Conservation (phyloP, 108 stramenopile genomes). For the Skeletonema marinoi region DNA sequence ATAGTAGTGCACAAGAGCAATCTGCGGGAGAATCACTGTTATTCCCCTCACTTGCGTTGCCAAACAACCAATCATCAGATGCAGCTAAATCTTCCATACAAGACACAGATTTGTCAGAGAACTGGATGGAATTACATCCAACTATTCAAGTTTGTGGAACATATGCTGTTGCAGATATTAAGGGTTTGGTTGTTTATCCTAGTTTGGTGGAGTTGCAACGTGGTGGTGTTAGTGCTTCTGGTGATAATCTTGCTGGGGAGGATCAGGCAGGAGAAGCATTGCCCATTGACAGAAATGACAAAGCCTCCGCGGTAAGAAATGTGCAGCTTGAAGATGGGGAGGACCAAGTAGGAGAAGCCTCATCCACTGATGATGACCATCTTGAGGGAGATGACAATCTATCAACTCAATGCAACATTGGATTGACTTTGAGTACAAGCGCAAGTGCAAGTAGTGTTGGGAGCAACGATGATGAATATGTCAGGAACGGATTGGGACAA, state of each 20-base stretch:
- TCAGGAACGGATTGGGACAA: background rate
- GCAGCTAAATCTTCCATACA: too few relatives aligned
- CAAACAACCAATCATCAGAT: too few relatives aligned
- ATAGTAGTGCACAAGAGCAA: too few relatives aligned
- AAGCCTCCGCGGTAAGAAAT: background rate
- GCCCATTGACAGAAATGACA: background rate
- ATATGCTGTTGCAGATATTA: background rate
- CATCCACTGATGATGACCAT: background rate
- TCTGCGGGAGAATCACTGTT: too few relatives aligned
- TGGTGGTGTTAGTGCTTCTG: too few relatives aligned
- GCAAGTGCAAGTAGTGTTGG: background rate
- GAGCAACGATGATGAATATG: background rate
- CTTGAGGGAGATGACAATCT: background rate
- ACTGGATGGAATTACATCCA: background rate
- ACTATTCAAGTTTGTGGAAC: background rate
- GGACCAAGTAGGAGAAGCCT: background rate
- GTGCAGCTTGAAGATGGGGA: background rate
- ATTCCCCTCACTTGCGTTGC: too few relatives aligned
- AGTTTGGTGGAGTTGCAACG: too few relatives aligned
- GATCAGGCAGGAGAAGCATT: too few relatives aligned
- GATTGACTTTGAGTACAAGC: background rate
- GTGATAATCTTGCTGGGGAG: background rate
- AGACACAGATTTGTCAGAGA: background rate
- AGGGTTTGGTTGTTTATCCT: background rate
- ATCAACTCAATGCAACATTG: background rate